phyloP scores from a whole-genome alignment of 2,329 filamentous ascomycete species.

The Cladosporium sp. region DNA sequence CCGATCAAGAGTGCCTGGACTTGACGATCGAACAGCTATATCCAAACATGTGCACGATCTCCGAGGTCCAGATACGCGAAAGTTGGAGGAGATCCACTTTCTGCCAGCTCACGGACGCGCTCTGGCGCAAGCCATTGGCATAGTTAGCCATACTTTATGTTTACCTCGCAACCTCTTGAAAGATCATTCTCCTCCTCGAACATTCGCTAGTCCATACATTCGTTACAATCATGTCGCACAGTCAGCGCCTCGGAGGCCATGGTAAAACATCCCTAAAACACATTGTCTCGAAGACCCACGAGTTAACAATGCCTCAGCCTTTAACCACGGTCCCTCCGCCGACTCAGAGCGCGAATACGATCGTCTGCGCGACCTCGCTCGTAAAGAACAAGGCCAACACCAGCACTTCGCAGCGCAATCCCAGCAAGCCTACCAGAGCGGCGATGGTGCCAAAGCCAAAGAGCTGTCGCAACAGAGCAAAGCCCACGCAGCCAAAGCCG shows the following conservation, averaged over 20 bases:
- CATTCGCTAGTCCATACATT: neutral
- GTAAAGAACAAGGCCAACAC: conserved; percentile 74
- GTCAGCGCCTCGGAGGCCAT: conserved; percentile 11
- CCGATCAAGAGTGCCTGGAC: no score
- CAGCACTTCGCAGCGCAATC: conserved; percentile 62
- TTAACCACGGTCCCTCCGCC: conserved; percentile 65
- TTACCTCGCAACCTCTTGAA: neutral
- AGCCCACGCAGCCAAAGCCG: conserved; percentile 75
- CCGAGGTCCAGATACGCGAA: neutral
- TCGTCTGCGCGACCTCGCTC: conserved; percentile 76
- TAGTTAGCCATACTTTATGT: neutral
- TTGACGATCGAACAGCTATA: no score
- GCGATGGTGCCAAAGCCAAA: conserved; percentile 81
- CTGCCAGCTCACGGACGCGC: conserved; percentile 9
- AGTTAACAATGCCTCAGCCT: conserved; percentile 50
- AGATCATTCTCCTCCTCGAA: neutral
- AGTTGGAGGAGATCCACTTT: conserved; percentile 10
- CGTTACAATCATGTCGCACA: conserved; percentile 7
- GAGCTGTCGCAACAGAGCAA: conserved; percentile 82
- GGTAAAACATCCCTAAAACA: neutral
- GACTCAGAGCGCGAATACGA: conserved; percentile 85
- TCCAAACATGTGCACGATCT: neutral
- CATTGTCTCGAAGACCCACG: neutral
- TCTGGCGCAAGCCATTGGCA: conserved; percentile 8
- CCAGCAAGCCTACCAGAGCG: conserved; percentile 73